These are phyloP conservation scores for Fusarium verticillioides DNA, from an alignment of 2,329 filamentous ascomycete species.

Conservation along the genomic window DNA sequence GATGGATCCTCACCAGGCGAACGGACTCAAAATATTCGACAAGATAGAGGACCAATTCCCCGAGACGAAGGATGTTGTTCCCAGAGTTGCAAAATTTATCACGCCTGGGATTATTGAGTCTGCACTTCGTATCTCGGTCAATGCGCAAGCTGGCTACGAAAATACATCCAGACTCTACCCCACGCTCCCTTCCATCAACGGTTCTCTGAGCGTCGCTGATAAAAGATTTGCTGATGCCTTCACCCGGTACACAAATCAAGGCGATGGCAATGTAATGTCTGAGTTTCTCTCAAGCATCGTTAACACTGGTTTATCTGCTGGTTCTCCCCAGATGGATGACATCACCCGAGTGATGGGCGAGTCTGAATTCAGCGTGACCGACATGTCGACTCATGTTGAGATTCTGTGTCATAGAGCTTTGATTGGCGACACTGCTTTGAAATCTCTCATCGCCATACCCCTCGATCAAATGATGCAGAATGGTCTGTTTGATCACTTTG, in stretches of 20 bases:
- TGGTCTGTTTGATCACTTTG: background rate
- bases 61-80: background rate
- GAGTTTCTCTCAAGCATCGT: background rate
- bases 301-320: accelerated
- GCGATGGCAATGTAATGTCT: accelerated
- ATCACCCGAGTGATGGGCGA: background rate
- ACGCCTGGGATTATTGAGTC: accelerated
- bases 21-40: background rate
- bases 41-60: background rate
- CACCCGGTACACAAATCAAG: background rate
- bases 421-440: background rate
- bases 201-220: accelerated
- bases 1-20: background rate
- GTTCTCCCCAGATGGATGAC: accelerated
- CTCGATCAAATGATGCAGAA: background rate
- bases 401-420: background rate
- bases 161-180: background rate
- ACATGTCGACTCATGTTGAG: background rate
- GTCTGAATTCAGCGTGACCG: background rate
- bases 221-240: background rate
- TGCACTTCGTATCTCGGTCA: background rate
- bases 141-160: background rate
- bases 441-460: background rate
- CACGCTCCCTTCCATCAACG: accelerated
- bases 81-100: background rate